These are phyloP conservation scores for Lasiodiplodia theobromae DNA, from an alignment of 2,329 filamentous ascomycete species.

Conservation along the genomic window DNA sequence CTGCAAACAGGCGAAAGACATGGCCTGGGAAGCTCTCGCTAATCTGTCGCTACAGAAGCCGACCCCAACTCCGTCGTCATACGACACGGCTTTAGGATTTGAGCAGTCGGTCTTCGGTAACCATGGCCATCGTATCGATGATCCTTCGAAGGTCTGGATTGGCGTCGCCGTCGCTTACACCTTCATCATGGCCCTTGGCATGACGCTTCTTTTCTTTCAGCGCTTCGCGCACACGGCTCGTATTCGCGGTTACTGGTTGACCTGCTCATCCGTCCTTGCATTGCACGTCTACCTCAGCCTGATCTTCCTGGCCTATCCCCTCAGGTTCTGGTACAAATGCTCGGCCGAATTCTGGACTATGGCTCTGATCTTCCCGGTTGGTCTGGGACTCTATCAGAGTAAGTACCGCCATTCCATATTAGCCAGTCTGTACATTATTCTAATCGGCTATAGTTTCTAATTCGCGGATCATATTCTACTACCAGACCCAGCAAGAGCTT, in stretches of 20 bases:
- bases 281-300: conserved; percentile 19
- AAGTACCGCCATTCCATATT: not conserved
- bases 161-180: conserved; percentile 21
- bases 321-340: conserved; percentile 29
- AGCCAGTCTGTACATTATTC: not conserved
- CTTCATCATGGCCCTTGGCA: not conserved
- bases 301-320: conserved; percentile 13
- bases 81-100: conserved; percentile 1
- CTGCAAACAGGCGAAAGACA: not conserved
- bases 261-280: not conserved
- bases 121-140: not conserved
- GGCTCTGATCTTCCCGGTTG: conserved; percentile 17
- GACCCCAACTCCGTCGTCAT: conserved; percentile 7
- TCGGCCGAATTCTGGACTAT: conserved; percentile 27
- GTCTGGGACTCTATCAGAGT: conserved; percentile 26
- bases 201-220: conserved; percentile 11
- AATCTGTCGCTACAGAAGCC: conserved; percentile 7
- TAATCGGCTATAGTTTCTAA: conserved; percentile 16
- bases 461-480: conserved; percentile 20
- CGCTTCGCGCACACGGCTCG: conserved; percentile 19
- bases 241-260: conserved; percentile 20
- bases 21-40: not conserved
- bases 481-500: conserved; percentile 24
- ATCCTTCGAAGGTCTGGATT: conserved; percentile 18
- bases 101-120: conserved; percentile 11